Evolutionary conservation across 352 stramenopile species (phyloP).

Genomic region (Pythium utonaiense): DNA sequence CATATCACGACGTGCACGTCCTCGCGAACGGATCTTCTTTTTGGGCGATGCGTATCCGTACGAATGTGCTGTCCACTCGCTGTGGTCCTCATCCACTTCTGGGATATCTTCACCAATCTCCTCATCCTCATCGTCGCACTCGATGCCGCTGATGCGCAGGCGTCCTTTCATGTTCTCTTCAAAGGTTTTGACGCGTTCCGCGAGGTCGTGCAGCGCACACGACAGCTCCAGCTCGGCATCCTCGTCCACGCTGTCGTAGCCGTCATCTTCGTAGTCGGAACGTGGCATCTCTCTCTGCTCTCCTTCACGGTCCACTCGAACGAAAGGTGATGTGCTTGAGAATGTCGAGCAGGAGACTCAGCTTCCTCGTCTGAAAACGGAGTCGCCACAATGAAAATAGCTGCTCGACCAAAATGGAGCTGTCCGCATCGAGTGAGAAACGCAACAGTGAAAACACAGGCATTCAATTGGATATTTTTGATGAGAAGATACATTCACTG

Average conservation of each 20-base stretch:
- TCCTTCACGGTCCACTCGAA: not conserved
- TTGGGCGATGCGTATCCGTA: slow-evolving; percentile 35
- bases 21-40: slow-evolving; percentile 8
- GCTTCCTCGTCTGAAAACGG: not conserved
- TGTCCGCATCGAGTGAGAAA: not conserved
- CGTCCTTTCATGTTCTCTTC: slow-evolving; percentile 68
- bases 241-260: slow-evolving; percentile 51
- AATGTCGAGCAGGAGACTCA: not conserved
- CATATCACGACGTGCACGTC: slow-evolving; percentile 6
- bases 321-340: not conserved
- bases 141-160: slow-evolving; percentile 26
- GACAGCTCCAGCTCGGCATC: slow-evolving; percentile 74
- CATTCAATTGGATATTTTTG: not conserved
- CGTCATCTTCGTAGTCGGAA: slow-evolving; percentile 42
- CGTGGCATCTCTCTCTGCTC: slow-evolving; percentile 16
- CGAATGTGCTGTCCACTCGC: not conserved
- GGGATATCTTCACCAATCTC: slow-evolving; percentile 72
- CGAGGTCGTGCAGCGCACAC: slow-evolving; percentile 67
- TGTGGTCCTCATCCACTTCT: slow-evolving; percentile 33
- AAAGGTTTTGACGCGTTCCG: slow-evolving; percentile 59
- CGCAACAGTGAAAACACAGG: not conserved
- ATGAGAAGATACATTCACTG: not conserved
- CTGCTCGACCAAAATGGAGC: not conserved
- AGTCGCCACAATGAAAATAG: not conserved
- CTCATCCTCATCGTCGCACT: slow-evolving; percentile 35